A percentile compares a stretch with the other conserved stretches of the same genome.
Conservation (phyloP, 495 filamentous ascomycete species). For the Aspergillus cavernicola region DNA sequence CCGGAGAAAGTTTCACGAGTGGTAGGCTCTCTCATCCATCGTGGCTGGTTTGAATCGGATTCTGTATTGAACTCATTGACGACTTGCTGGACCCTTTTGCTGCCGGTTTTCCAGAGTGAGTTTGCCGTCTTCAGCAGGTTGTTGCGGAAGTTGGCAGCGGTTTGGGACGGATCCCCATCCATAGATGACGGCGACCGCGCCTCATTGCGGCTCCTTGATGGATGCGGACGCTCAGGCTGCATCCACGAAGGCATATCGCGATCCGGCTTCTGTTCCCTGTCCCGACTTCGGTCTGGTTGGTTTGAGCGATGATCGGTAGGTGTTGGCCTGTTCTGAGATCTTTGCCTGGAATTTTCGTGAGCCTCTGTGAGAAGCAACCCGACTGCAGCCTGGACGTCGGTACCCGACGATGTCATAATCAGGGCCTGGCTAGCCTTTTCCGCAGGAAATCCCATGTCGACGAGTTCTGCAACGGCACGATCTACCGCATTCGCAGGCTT, state of each 20-base stretch:
- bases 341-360: slow-evolving; percentile 68
- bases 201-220: slow-evolving; percentile 40
- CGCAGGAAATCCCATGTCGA: slow-evolving; percentile 91
- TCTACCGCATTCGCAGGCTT: slow-evolving; percentile 62
- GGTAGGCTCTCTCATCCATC: slow-evolving; percentile 81
- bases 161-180: slow-evolving; percentile 75
- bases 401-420: slow-evolving; percentile 69
- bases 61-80: slow-evolving; percentile 84
- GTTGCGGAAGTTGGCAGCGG: slow-evolving; percentile 75
- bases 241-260: slow-evolving; percentile 37
- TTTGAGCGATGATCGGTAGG: slow-evolving; percentile 28
- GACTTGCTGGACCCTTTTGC: slow-evolving; percentile 92
- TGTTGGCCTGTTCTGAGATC: slow-evolving; percentile 38
- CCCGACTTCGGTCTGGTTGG: slow-evolving; percentile 31
- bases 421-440: slow-evolving; percentile 77
- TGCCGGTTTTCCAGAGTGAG: slow-evolving; percentile 87
- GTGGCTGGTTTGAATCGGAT: slow-evolving; percentile 80
- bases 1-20: slow-evolving; percentile 28
- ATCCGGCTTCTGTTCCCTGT: slow-evolving; percentile 38
- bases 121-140: slow-evolving; percentile 92
- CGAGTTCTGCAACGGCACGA: slow-evolving; percentile 78
- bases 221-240: slow-evolving; percentile 28
- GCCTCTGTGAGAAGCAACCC: slow-evolving; percentile 88
- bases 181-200: slow-evolving; percentile 55
- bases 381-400: slow-evolving; percentile 83